Percentiles rank a stretch among this genome's conserved stretches.
Evolutionary conservation across 148 eudicot species (phyloP).

Genomic region (Linanthus parryae): DNA sequence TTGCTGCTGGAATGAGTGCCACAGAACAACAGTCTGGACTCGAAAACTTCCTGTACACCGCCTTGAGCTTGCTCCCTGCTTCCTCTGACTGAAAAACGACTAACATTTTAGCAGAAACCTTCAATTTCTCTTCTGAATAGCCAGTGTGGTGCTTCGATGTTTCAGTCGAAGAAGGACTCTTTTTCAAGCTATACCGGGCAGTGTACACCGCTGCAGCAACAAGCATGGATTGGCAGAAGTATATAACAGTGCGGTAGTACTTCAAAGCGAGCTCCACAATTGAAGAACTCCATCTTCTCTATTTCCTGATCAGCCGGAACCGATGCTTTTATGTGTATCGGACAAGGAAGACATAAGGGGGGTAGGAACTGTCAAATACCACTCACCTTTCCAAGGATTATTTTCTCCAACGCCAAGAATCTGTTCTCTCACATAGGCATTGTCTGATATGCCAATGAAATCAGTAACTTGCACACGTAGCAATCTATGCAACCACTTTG

Average conservation of each 20-base stretch:
- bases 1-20: slow-evolving; percentile 52
- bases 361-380: too few species aligned
- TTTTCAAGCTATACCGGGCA: slow-evolving; percentile 59
- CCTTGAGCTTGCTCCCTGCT: slow-evolving; percentile 43
- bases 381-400: too few species aligned
- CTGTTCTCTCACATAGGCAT: too few species aligned
- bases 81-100: slow-evolving; percentile 54
- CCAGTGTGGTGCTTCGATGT: slow-evolving; percentile 72
- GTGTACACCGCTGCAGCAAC: slow-evolving; percentile 90
- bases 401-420: too few species aligned
- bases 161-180: slow-evolving; percentile 63
- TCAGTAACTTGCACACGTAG: too few species aligned
- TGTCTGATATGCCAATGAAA: too few species aligned
- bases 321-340: too few species aligned
- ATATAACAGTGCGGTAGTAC: slow-evolving; percentile 39
- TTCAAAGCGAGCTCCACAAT: slow-evolving; percentile 73
- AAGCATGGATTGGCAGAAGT: slow-evolving; percentile 66
- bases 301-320: too few species aligned
- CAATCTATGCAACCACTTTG: too few species aligned
- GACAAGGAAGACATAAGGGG: too few species aligned
- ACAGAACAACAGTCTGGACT: slow-evolving; percentile 44
- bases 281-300: slow-evolving; percentile 62
- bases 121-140: slow-evolving; percentile 52
- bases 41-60: slow-evolving; percentile 57
- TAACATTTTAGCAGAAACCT: slow-evolving; percentile 68